Evolutionary conservation across 1,139 yeast species (phyloP).

Genomic region (Taiozyma sp.): DNA sequence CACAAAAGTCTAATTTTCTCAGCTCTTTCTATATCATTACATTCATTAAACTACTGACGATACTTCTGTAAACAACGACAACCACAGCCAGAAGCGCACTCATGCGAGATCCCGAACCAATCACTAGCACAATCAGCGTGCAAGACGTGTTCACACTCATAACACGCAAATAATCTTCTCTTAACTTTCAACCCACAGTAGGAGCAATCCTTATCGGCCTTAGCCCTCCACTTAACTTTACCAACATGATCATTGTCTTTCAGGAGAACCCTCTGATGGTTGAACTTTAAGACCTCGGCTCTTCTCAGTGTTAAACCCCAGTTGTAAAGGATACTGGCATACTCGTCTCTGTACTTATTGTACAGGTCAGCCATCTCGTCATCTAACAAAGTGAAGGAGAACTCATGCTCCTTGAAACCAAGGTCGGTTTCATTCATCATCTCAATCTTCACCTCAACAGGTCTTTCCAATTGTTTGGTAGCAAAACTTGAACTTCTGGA

Average conservation of each 20-base stretch:
- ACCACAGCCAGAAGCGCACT: constrained; percentile 91
- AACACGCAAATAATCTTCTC: constrained; percentile 63
- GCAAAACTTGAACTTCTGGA: constrained; percentile 22
- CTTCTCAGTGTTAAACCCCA: constrained; percentile 84
- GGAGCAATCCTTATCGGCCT: constrained; percentile 41
- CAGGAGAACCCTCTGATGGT: constrained; percentile 32
- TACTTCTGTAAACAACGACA: constrained; percentile 51
- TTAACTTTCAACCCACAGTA: constrained; percentile 58
- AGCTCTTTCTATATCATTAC: neutral
- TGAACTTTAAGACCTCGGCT: constrained; percentile 72
- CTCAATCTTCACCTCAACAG: constrained; percentile 40
- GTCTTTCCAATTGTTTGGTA: constrained; percentile 9
- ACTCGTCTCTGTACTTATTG: constrained; percentile 55
- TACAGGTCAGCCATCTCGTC: constrained; percentile 42
- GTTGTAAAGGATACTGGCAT: constrained; percentile 70
- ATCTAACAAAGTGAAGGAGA: constrained; percentile 42
- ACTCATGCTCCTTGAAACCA: constrained; percentile 46
- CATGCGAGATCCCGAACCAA: constrained; percentile 68
- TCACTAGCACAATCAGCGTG: constrained; percentile 74
- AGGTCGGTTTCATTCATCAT: constrained; percentile 50
- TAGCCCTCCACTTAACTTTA: constrained; percentile 11
- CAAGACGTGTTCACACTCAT: constrained; percentile 68
- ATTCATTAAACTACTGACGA: neutral
- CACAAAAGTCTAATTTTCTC: neutral
- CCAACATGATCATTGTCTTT: constrained; percentile 20